Percentiles rank a stretch among this genome's conserved stretches.
Evolutionary conservation across 441 rosid species (phyloP).

Genomic region (Arabidopsis hybrid): DNA sequence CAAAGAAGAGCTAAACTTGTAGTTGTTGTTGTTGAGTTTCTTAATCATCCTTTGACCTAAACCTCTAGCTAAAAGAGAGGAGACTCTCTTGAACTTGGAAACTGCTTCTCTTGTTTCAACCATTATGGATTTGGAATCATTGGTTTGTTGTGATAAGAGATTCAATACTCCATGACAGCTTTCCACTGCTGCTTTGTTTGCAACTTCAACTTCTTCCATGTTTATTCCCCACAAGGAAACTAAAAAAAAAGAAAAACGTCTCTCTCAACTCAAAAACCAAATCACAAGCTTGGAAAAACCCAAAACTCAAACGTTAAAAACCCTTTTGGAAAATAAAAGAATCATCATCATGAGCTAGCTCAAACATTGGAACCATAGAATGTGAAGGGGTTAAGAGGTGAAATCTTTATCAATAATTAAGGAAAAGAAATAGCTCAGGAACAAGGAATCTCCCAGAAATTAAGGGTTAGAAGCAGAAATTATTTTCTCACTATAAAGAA

Average conservation of each 20-base stretch:
- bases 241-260: conserved; percentile 7
- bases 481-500: conserved; percentile 7
- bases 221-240: background rate
- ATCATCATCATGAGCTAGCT: conserved; percentile 22
- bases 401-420: conserved; percentile 20
- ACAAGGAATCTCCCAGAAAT: conserved; percentile 34
- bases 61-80: conserved; percentile 55
- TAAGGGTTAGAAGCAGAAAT: background rate
- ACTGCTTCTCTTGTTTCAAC: conserved; percentile 58
- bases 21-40: conserved; percentile 38
- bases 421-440: conserved; percentile 14
- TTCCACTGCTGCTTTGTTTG: conserved; percentile 64
- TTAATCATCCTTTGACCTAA: conserved; percentile 61
- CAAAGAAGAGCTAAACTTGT: conserved; percentile 47
- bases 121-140: conserved; percentile 50
- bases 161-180: conserved; percentile 62
- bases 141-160: conserved; percentile 51
- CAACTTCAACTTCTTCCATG: conserved; percentile 70
- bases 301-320: conserved; percentile 14
- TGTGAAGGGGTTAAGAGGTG: conserved; percentile 13
- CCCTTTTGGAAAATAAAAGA: background rate
- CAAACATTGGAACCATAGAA: background rate
- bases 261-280: conserved; percentile 6
- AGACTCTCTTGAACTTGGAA: conserved; percentile 59
- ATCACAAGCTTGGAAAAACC: background rate